phyloP scores from a whole-genome alignment of 2,329 filamentous ascomycete species.

The Allantophomopsis lycopodina region DNA sequence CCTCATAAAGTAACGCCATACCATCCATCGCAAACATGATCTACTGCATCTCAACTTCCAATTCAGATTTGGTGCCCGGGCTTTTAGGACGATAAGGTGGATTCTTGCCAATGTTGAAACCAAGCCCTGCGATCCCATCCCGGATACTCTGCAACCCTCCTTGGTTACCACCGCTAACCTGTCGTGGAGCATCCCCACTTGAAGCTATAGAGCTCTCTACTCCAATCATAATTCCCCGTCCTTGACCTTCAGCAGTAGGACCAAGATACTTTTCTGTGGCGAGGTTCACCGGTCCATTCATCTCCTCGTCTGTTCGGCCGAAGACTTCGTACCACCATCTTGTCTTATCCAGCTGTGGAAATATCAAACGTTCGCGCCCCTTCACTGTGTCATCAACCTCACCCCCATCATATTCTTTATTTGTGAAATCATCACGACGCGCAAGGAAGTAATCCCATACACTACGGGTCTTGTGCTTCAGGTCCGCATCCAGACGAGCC shows the following conservation, averaged over 20 bases:
- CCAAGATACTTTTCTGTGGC: conserved; percentile 21
- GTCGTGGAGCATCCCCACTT: conserved; percentile 8
- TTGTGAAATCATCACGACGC: conserved; percentile 67
- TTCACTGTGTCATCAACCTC: conserved; percentile 64
- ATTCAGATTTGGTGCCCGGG: conserved; percentile 10
- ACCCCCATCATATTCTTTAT: conserved; percentile 60
- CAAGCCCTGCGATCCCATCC: conserved; percentile 24
- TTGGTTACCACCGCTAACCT: conserved; percentile 15
- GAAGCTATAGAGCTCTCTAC: conserved; percentile 12
- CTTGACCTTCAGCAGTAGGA: conserved; percentile 2
- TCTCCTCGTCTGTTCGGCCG: conserved; percentile 75
- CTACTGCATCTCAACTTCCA: conserved; percentile 37
- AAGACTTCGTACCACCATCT: conserved; percentile 91
- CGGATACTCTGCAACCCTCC: conserved; percentile 25
- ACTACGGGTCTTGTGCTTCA: conserved; percentile 61
- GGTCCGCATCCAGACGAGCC: conserved; percentile 58
- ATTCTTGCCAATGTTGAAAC: not conserved
- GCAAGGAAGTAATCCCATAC: conserved; percentile 95
- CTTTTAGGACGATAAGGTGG: too few species aligned
- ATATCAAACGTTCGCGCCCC: conserved; percentile 70
- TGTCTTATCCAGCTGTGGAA: conserved; percentile 65
- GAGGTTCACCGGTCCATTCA: conserved; percentile 60
- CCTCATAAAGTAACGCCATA: not conserved
- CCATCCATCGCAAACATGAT: not conserved
- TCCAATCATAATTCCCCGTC: conserved; percentile 10